phyloP scores from a whole-genome alignment of 116 monocot genomes.

The Iris pallida region DNA sequence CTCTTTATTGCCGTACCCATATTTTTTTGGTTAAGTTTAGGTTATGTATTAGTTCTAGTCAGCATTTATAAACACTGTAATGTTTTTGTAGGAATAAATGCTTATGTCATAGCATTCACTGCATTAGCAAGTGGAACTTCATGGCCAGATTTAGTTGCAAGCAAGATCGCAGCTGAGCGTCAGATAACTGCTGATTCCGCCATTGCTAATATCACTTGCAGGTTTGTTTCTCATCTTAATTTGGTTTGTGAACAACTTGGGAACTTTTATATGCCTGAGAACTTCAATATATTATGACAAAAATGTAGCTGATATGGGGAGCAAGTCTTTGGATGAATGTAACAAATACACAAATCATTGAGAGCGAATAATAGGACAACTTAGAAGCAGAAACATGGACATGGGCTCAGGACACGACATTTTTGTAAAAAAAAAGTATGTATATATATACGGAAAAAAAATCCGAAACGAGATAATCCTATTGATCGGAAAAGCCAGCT shows the following conservation, averaged over 20 bases:
- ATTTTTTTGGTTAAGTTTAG: not conserved
- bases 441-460: too few relatives aligned
- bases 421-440: too few relatives aligned
- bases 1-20: slow-evolving; percentile 1
- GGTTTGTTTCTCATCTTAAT: slow-evolving; percentile 30
- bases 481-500: too few relatives aligned
- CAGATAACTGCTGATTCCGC: slow-evolving; percentile 82
- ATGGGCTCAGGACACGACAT: too few relatives aligned
- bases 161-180: slow-evolving; percentile 87
- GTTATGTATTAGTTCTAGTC: not conserved
- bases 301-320: not conserved
- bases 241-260: not conserved
- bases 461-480: too few relatives aligned
- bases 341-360: not conserved
- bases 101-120: slow-evolving; percentile 83
- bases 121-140: slow-evolving; percentile 76
- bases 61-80: not conserved
- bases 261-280: too few relatives aligned
- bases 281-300: too few relatives aligned
- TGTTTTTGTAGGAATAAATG: slow-evolving; percentile 48
- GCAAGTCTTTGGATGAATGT: not conserved
- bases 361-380: too few relatives aligned
- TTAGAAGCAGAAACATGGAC: too few relatives aligned
- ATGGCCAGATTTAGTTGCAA: slow-evolving; percentile 89
- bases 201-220: slow-evolving; percentile 89